Base-by-base conservation (phyloP, 176 grass and related monocot genomes). In the Metroxylon sagu region DNA sequence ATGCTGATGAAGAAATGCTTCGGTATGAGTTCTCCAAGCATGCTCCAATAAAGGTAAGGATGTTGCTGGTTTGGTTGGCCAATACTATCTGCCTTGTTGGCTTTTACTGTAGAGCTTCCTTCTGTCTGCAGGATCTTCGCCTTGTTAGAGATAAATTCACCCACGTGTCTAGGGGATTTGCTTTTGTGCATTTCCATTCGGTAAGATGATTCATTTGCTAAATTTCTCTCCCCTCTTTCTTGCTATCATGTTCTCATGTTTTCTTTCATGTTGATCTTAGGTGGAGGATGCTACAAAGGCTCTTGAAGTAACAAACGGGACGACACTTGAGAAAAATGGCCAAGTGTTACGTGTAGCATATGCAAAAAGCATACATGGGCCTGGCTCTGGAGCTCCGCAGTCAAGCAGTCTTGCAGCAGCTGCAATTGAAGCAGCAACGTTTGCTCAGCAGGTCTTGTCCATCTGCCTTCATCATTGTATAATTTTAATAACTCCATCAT, bases 111-210 rank as follows among this genome's bases (percentile, higher is more conserved):
- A 43, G 21, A 23, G 35, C 35, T 43, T 63, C 5, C 6, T 49
- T 61, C 78, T 69, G 50, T 79, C 23, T 81, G 66, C 79, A 93
- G 94, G 88, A 98, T 70, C 89, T 98, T 26, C 94, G 85, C 25
- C 88, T 98, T 76, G 88, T 98, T 29, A 83, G 94, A 76, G 94
- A 93, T 77, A 92, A 85, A 71, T 98, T 98, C 66, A 98, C 94
- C 79, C 94, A 98, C 73, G 94, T 98, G 18, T 98, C 94, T 26
- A 88, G 89, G 64, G 94, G 94, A 71, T 98, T 98, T 62, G 94
- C 94, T 49, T 98, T 98, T 43, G 64, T 98, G 51, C 94, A 98
- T 82, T 98, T 98, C 76, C 85, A 93, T 80, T 92, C 94, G 25
- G 94, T 92, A 85, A 23, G 21, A 80, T 72, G 74, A 23, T 19